Base-by-base conservation (phyloP, 2,329 filamentous ascomycete genomes). In the Talaromyces pinophilus region DNA sequence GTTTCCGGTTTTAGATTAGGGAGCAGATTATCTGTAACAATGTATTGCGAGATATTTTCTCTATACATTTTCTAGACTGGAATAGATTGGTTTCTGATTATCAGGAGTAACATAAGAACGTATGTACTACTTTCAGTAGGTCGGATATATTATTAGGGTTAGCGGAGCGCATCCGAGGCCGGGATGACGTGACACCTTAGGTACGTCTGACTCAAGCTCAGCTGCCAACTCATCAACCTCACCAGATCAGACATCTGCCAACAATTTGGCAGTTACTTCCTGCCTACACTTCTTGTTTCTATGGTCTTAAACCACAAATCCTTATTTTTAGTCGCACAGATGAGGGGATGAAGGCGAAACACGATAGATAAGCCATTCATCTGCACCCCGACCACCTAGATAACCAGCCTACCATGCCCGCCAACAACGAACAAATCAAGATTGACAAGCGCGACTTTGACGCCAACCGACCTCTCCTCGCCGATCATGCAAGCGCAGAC, bases 391-490 rank as follows among this genome's bases (percentile, higher is more conserved):
- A 22, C 22, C 22, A 28, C 22, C 35, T 15, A 38, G 35, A 5
- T 38, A 55, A 3, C 7, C 2, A 33, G 30, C 44, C 59, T 48
- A 52, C 28, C 46, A 62, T 62, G 60, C 44, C 30, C 44, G 30
- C 52, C 28, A 55, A 19, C 33, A 60, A 44, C 40, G n/a, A 60
- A 42, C 57, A 44, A n/a, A 22, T 60, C 4, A 60, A 33, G 7
- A 60, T 60, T 22, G 80, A 82, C 70, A 80, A 81, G 69, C 78
- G 81, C 22, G 82, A 83, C 69, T 83, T 83, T 68, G 81, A 83
- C 70, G 71, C 74, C 28, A 75, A 82, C 67, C 77, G 80, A 40
- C 72, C 77, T 10, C 67, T 77, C 5, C 69, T 75, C n/a, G 69
- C 71, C 6, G 72, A 71, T 17, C 62, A 66, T 17, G 64, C 59